Base-by-base conservation (phyloP, 495 filamentous ascomycete genomes). In the Lophiotrema nucula region DNA sequence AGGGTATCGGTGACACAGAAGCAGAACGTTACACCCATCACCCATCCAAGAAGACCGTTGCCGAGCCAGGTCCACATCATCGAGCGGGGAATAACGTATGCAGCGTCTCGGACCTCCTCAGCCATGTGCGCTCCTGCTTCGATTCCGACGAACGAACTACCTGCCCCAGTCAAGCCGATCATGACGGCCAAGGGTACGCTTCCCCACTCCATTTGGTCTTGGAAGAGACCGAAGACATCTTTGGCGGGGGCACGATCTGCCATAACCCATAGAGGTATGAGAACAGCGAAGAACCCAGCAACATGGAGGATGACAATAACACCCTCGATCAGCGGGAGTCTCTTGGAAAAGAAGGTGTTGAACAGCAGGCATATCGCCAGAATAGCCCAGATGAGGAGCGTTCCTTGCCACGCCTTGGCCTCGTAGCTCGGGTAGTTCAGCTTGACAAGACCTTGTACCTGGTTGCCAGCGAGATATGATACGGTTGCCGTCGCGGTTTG, bases 221-320 rank as follows among this genome's bases (percentile, higher is more conserved):
- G 15, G 38, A 69, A 69, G 13, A 49, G 45, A 0, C 25, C 50
- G 44, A 72, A 75, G 15, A 73, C 69, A 0, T 59, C 62, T 8
- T 56, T 46, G 2, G 70, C 54, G 11, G 66, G 45, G 3, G 53
- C 52, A 35, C 68, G 69, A 15, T 67, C 67, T 10, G 70, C 66
- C 22, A 74, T 59, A 3, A 67, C 60, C 65, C 64, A 70, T 8
- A 35, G 31, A 35, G 31, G 31, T 8, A 81, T 76, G 4, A 81
- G 53, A 44, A 82, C 69, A 5, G 69, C 74, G 44, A 82, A 74
- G 54, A 81, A 65, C 12, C 53, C 69, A 8, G 65, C 18, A 25
- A 70, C 33, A 35, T 69, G 57, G 19, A 63, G 47, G 37, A 60
- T n/a, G 4, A 62, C 22, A 18, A 70, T 54, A 11, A 62, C 31